Percentiles rank a stretch among this genome's conserved stretches.
phyloP scores from a whole-genome alignment of 768 basidiomycete genomes.

The Hericium coralloides region DNA sequence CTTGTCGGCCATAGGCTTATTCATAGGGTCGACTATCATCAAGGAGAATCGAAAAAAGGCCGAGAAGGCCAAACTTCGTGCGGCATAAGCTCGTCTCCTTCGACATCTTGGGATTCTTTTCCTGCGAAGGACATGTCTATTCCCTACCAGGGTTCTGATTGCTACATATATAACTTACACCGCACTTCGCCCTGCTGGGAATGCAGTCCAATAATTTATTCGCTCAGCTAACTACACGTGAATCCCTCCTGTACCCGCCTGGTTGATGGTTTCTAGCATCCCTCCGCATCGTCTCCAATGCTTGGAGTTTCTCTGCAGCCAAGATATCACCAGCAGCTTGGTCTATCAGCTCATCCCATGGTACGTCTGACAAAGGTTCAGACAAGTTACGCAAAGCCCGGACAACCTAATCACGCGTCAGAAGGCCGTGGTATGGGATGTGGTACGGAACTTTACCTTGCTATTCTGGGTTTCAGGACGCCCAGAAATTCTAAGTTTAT shows the following conservation, averaged over 20 bases:
- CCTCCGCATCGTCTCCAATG: conserved; percentile 28
- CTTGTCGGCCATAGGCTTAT: conserved; percentile 67
- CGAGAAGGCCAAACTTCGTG: conserved; percentile 50
- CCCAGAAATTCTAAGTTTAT: conserved; percentile 35
- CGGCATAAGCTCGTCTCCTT: conserved; percentile 31
- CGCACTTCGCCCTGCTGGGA: not conserved
- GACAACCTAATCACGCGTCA: conserved; percentile 31
- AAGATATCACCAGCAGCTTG: conserved; percentile 56
- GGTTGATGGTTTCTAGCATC: not conserved
- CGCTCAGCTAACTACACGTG: not conserved
- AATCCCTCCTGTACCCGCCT: not conserved
- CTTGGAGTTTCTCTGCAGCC: conserved; percentile 61
- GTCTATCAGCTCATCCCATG: conserved; percentile 38
- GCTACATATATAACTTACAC: not conserved
- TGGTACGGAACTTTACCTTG: not conserved
- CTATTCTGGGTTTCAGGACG: conserved; percentile 29
- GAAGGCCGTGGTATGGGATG: not conserved
- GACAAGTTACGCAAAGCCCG: conserved; percentile 44
- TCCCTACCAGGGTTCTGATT: not conserved
- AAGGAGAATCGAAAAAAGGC: conserved; percentile 67
- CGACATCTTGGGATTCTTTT: not conserved
- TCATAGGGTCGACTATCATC: conserved; percentile 69
- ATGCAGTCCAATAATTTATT: not conserved
- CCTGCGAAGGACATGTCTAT: not conserved
- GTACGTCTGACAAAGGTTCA: conserved; percentile 40